Evolutionary conservation across 2,329 filamentous ascomycete species (phyloP), one percentile per base, ranked within the genome.

Genomic region (Hypoxylon sp.): DNA sequence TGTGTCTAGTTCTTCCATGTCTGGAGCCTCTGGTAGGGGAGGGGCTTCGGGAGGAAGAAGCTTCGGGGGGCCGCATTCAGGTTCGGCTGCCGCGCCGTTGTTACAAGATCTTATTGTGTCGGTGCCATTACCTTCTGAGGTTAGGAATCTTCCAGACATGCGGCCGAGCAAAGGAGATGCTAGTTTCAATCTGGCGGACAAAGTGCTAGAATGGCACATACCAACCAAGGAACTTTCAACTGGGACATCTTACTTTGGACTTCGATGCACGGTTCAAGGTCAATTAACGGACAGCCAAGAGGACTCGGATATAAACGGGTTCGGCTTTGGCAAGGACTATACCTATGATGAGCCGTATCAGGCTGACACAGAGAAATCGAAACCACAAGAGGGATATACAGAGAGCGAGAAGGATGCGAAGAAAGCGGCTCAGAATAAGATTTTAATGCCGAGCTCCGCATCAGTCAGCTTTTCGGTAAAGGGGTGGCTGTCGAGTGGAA

Each of bases 101-200:
- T 78, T 97, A 22, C 92, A 97, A 71, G 91, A 95, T 60, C 80
- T 98, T 28, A 82, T 85, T 2, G 88, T 97, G 24, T 89, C 88
- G 1, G 86, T 97, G 7, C 93, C 94, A 1, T 84, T 98, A 10
- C 92, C 94, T 2, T 79, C 86, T 3, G 86, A 88, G 24, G 93
- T 97, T 52, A 88, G 92, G 60, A 97, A 93, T 74, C 82, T 98
- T 15, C 89, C 88, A 4, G 94, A 97, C 72, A 85, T 97, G 56
- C 87, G 92, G 58, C 87, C 93, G 1, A 91, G 88, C 69, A 89
- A 88, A 68, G 94, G 94, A 34, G 94, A 98, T 69, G 93, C 93
- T 2, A 88, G 86, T 59, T 97, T 93, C 79, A 91, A 87, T 56
- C 88, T 91, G 0, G 88, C 88, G 1, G 92, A 92, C 52, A 85